Conservation (phyloP, 768 basidiomycete genomes). For the Udeniomyces megalosporus region DNA sequence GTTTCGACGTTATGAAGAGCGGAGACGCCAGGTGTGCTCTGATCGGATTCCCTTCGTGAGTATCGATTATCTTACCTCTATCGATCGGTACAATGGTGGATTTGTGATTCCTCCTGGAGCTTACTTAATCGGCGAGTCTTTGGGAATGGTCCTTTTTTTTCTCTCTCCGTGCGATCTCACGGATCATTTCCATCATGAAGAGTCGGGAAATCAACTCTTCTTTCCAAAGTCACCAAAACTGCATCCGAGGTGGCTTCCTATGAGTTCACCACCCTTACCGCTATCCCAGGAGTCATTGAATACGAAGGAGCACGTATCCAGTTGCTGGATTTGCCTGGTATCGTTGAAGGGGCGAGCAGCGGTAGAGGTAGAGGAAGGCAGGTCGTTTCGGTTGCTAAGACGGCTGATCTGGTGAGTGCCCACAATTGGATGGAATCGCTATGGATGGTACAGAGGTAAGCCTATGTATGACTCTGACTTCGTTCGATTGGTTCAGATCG, state of each 20-base stretch:
- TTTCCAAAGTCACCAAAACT: conserved; percentile 83
- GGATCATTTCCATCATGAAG: background rate
- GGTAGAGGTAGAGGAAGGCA: conserved; percentile 86
- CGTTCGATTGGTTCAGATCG: no score
- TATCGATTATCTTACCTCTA: background rate
- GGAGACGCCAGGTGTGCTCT: conserved; percentile 22
- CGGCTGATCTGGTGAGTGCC: conserved; percentile 44
- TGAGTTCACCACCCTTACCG: conserved; percentile 88
- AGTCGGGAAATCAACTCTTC: conserved; percentile 58
- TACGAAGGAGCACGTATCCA: conserved; percentile 89
- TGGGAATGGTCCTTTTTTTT: no score
- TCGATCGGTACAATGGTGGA: no score
- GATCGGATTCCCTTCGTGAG: conserved; percentile 8
- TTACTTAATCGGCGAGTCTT: no score
- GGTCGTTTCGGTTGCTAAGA: conserved; percentile 76
- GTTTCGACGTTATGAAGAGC: conserved; percentile 19
- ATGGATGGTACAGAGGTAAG: no score
- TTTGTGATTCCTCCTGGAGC: no score
- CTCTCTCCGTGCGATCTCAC: no score
- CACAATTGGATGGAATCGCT: no score
- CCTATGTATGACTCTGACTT: no score
- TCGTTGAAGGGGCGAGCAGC: conserved; percentile 76
- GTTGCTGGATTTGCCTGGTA: conserved; percentile 85
- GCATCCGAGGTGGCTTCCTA: conserved; percentile 77
- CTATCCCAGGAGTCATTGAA: conserved; percentile 93